Conservation (phyloP, 306 rosid species). For the Hippophae tibetana region DNA sequence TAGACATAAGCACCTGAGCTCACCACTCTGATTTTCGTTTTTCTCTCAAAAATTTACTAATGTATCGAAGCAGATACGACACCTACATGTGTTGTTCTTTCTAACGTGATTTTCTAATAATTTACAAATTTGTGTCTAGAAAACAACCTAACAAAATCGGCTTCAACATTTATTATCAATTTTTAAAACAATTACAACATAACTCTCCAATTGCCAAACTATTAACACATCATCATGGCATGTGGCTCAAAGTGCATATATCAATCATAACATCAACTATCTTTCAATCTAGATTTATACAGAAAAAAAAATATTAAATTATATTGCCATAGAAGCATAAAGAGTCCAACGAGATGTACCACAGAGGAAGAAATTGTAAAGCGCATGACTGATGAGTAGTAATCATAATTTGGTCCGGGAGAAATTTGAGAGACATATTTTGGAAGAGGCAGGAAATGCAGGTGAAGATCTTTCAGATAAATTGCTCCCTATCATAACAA, state of each 20-base stretch:
- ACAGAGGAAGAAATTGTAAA: slow-evolving; percentile 81
- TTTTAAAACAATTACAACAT: neutral
- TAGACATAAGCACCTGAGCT: no score
- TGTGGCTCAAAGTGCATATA: neutral
- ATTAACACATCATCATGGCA: neutral
- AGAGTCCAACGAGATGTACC: slow-evolving; percentile 41
- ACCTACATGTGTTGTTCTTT: no score
- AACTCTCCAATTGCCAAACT: neutral
- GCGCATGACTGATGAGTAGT: slow-evolving; percentile 62
- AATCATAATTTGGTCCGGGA: slow-evolving; percentile 87
- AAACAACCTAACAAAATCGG: no score
- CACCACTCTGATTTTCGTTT: no score
- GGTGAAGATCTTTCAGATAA: slow-evolving; percentile 49
- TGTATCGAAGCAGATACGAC: no score
- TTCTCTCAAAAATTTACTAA: no score
- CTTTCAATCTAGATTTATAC: neutral
- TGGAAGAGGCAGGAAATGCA: slow-evolving; percentile 63
- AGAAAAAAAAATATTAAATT: neutral
- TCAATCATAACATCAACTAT: neutral
- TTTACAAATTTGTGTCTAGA: no score
- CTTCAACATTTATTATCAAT: neutral
- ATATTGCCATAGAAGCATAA: neutral
- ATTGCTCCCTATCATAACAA: slow-evolving; percentile 44
- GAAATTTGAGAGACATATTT: slow-evolving; percentile 71
- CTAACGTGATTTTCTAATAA: no score